Conservation (phyloP, 345 rosid genomes). For the Brassica incana region DNA sequence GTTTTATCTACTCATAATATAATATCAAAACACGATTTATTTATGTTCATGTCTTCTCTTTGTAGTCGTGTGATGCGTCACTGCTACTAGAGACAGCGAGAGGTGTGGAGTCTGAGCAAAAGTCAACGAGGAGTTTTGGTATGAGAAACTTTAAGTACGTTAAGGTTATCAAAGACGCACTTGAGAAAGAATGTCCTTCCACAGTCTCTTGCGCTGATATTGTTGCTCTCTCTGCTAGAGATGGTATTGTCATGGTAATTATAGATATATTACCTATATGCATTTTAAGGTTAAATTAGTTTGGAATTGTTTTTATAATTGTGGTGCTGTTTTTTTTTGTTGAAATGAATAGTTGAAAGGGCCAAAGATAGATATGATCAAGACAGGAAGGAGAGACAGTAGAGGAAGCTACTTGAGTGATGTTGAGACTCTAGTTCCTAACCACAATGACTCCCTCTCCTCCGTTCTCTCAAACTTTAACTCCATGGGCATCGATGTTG, state of each 20-base stretch:
- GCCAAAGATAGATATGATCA: conserved; percentile 70
- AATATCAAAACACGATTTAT: neutral
- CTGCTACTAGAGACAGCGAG: conserved; percentile 54
- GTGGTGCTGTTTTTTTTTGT: neutral
- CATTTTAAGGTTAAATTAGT: neutral
- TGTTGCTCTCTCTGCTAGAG: conserved; percentile 81
- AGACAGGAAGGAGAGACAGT: conserved; percentile 72
- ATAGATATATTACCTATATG: neutral
- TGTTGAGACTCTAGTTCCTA: conserved; percentile 49
- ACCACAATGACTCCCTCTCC: conserved; percentile 67
- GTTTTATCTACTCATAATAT: neutral
- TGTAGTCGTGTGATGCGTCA: conserved; percentile 83
- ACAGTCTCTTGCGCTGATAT: conserved; percentile 87
- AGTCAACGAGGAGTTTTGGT: conserved; percentile 67
- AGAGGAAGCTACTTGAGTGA: conserved; percentile 50
- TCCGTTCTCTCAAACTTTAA: conserved; percentile 60
- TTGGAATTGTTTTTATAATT: neutral
- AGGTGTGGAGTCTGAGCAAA: conserved; percentile 65
- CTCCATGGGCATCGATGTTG: conserved; percentile 59
- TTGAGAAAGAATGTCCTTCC: conserved; percentile 65
- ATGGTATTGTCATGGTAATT: conserved; percentile 68
- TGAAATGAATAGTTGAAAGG: conserved; percentile 59
- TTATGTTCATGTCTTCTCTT: neutral
- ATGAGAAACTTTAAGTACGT: conserved; percentile 90
- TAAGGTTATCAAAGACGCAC: conserved; percentile 63